These are phyloP conservation scores for Sporothrix pseudoabietina DNA, from an alignment of 2,329 filamentous ascomycete genomes.

Conservation along the genomic window DNA sequence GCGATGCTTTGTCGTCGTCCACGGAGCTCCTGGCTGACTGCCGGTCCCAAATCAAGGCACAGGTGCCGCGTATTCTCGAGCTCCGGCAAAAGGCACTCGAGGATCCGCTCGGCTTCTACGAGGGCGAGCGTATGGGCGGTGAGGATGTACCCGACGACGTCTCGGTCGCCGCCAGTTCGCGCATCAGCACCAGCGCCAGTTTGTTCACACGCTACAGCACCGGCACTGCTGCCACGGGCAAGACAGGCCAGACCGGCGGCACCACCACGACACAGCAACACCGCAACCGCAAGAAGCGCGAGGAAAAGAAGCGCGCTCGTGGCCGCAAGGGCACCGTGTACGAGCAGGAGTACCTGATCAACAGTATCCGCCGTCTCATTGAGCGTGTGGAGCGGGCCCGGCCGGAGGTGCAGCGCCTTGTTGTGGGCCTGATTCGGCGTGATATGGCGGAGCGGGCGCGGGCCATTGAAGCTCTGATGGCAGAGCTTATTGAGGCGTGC, in stretches of 20 bases:
- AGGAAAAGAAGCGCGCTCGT: conserved; percentile 91
- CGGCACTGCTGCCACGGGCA: conserved; percentile 61
- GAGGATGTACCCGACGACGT: conserved; percentile 78
- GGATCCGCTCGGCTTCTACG: conserved; percentile 87
- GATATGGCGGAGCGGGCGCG: conserved; percentile 86
- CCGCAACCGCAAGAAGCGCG: conserved; percentile 80
- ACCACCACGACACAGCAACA: conserved; percentile 44
- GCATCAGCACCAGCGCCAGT: conserved; percentile 78
- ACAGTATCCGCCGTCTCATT: conserved; percentile 78
- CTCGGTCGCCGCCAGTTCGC: conserved; percentile 79
- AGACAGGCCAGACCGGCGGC: conserved; percentile 32
- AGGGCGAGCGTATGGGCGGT: conserved; percentile 62
- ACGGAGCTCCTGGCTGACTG: conserved; percentile 95
- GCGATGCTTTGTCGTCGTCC: conserved; percentile 76
- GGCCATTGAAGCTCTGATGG: conserved; percentile 72
- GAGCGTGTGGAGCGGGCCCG: conserved; percentile 75
- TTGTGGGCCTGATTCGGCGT: conserved; percentile 75
- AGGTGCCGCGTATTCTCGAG: conserved; percentile 83
- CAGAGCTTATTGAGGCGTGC: conserved; percentile 73
- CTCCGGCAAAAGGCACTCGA: conserved; percentile 77
- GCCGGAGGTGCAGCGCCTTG: conserved; percentile 71
- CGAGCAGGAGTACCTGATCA: conserved; percentile 95
- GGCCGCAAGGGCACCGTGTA: conserved; percentile 98
- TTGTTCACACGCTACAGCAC: conserved; percentile 90
- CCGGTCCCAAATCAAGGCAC: conserved; percentile 78